Percentiles rank a stretch among this genome's conserved stretches.
Conservation (phyloP, 768 basidiomycete genomes). For the Psilocybe cubensis region DNA sequence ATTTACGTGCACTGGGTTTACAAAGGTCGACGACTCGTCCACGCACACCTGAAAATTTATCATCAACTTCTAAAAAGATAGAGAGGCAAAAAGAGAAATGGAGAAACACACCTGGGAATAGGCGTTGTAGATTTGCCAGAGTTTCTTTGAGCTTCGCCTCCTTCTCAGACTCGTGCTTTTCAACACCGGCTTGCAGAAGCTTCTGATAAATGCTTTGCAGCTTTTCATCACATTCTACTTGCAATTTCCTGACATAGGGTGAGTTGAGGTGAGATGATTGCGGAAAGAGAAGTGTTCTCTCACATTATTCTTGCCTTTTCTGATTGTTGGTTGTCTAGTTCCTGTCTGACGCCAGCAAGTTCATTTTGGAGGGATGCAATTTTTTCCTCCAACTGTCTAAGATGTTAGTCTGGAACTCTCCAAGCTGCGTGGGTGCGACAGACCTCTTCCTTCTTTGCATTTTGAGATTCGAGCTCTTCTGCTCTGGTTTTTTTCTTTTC, state of each 20-base stretch:
- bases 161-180: slow-evolving; percentile 83
- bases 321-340: slow-evolving; percentile 83
- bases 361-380: slow-evolving; percentile 60
- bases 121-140: slow-evolving; percentile 77
- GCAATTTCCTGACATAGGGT: slow-evolving; percentile 66
- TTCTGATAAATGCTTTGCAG: slow-evolving; percentile 81
- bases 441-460: slow-evolving; percentile 63
- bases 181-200: slow-evolving; percentile 88
- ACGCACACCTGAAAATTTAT: slow-evolving; percentile 80
- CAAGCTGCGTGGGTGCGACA: too few relatives aligned
- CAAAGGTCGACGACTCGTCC: slow-evolving; percentile 94
- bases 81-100: neutral
- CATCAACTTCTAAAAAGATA: too few relatives aligned
- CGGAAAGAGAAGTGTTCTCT: slow-evolving; percentile 25
- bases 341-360: slow-evolving; percentile 67
- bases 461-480: slow-evolving; percentile 55
- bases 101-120: slow-evolving; percentile 76
- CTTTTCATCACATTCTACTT: slow-evolving; percentile 92
- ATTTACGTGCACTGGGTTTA: slow-evolving; percentile 91
- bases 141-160: slow-evolving; percentile 88
- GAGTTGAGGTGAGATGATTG: neutral
- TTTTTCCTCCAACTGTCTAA: slow-evolving; percentile 60
- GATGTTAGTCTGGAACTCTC: neutral
- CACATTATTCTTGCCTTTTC: slow-evolving; percentile 83
- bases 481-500: slow-evolving; percentile 58